Conservation (phyloP, 495 filamentous ascomycete species). For the Viridothelium virens region DNA sequence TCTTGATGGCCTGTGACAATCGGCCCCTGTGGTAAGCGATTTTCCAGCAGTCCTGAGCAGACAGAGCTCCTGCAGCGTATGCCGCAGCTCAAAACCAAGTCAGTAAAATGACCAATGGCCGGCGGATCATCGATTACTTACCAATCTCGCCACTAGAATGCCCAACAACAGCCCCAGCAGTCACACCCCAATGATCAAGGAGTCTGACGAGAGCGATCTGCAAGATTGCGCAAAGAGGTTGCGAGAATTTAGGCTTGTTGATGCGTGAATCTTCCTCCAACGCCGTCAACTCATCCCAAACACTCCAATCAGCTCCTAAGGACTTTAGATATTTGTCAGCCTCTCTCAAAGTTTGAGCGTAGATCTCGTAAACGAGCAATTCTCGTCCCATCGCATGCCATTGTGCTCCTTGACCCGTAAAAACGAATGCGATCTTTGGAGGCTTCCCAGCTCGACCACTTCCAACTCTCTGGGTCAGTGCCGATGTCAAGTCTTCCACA, state of each 20-base stretch:
- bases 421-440: conserved; percentile 24
- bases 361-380: conserved; percentile 34
- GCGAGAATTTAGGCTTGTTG: conserved; percentile 18
- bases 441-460: conserved; percentile 6
- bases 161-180: conserved; percentile 41
- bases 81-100: conserved; percentile 47
- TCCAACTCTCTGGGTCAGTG: conserved; percentile 3
- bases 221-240: conserved; percentile 26
- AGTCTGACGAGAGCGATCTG: conserved; percentile 26
- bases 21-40: conserved; percentile 38
- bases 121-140: conserved; percentile 32
- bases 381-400: conserved; percentile 40
- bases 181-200: conserved; percentile 28
- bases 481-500: conserved; percentile 5
- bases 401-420: conserved; percentile 44
- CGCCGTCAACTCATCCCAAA: conserved; percentile 21
- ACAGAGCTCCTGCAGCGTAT: conserved; percentile 48
- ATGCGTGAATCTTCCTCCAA: conserved; percentile 25
- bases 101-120: conserved; percentile 45
- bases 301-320: conserved; percentile 26
- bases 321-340: conserved; percentile 25
- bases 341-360: conserved; percentile 29
- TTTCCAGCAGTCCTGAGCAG: conserved; percentile 38
- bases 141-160: conserved; percentile 57
- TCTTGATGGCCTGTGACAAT: conserved; percentile 11